Evolutionary conservation across 148 eudicot genomes (phyloP).

Genomic region (Nepenthes mirabilis): DNA sequence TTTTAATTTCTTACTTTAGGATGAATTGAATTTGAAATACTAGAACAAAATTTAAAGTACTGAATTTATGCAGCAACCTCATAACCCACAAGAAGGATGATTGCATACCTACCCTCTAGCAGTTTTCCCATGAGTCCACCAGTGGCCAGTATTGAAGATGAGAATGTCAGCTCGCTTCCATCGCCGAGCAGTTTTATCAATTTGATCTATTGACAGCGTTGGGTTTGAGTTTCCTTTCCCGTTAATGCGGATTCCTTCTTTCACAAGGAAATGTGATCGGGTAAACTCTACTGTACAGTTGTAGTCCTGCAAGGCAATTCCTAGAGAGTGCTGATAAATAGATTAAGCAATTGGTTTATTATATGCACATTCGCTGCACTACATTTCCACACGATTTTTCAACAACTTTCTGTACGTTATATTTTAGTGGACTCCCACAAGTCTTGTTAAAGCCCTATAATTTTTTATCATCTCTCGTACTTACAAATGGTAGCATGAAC

Average conservation of each 20-base stretch:
- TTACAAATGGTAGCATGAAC: no score
- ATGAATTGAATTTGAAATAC: no score
- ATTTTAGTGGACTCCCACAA: no score
- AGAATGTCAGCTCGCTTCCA: slow-evolving; percentile 90
- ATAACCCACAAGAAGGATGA: not conserved
- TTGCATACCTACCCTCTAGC: slow-evolving; percentile 71
- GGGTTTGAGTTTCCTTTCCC: slow-evolving; percentile 80
- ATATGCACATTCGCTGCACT: no score
- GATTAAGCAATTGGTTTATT: no score
- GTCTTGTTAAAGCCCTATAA: no score
- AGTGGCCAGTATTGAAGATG: slow-evolving; percentile 90
- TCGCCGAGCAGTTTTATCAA: slow-evolving; percentile 60
- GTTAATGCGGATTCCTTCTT: slow-evolving; percentile 60
- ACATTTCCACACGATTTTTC: no score
- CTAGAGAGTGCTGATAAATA: not conserved
- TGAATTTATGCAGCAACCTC: not conserved
- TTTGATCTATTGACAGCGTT: slow-evolving; percentile 60
- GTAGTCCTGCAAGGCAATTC: slow-evolving; percentile 40
- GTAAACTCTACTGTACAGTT: slow-evolving; percentile 81
- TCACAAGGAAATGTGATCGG: slow-evolving; percentile 87
- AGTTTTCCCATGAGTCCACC: slow-evolving; percentile 99
- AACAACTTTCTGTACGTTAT: no score
- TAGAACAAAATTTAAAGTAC: not conserved
- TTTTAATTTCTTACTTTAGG: no score
- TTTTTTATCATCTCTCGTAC: no score